A percentile compares a stretch with the other conserved stretches of the same genome.
Conservation (phyloP, 75 land plant species). For the Pseudotsuga menziesii region DNA sequence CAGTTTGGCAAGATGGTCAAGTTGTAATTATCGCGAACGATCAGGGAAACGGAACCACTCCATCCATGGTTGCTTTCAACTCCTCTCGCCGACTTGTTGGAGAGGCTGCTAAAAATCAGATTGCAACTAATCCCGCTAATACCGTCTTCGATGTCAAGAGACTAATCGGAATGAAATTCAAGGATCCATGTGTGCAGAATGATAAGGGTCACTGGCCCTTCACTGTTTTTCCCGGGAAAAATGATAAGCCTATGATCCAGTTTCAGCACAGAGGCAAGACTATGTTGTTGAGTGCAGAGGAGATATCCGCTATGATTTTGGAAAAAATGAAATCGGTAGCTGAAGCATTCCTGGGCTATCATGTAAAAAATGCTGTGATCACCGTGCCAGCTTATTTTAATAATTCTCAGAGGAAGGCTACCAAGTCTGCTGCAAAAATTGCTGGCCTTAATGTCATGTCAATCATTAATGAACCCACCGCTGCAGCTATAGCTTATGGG, state of each 20-base stretch:
- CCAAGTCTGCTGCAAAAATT: slow-evolving; percentile 69
- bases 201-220: slow-evolving; percentile 26
- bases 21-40: no score
- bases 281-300: slow-evolving; percentile 24
- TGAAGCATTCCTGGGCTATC: slow-evolving; percentile 19
- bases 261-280: slow-evolving; percentile 15
- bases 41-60: no score
- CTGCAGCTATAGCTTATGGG: no score
- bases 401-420: no score
- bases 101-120: no score
- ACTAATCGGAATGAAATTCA: slow-evolving; percentile 24
- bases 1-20: no score
- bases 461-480: slow-evolving; percentile 56
- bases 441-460: slow-evolving; percentile 65
- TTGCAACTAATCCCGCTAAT: not conserved
- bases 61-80: no score
- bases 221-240: slow-evolving; percentile 28
- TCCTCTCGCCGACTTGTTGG: no score
- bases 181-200: slow-evolving; percentile 24
- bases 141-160: slow-evolving; percentile 26
- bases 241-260: slow-evolving; percentile 25
- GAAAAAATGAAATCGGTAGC: slow-evolving; percentile 19
- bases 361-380: slow-evolving; percentile 25
- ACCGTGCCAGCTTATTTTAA: slow-evolving; percentile 26
- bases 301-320: slow-evolving; percentile 30